Evolutionary conservation across 2,329 filamentous ascomycete genomes (phyloP).

Genomic region (Cercospora nicotianae): DNA sequence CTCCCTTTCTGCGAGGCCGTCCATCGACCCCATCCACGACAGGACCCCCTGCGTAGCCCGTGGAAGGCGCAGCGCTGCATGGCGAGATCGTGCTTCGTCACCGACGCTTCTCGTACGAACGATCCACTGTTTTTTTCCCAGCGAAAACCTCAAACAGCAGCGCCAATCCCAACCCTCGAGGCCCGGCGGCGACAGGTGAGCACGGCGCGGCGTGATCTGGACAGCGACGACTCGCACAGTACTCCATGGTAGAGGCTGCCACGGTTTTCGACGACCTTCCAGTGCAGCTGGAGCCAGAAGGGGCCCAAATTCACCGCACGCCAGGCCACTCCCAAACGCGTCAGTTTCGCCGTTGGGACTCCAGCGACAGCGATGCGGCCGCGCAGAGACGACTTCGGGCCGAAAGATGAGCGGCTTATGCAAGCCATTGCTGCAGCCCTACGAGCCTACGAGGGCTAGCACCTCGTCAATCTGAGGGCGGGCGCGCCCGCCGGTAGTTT

Average conservation of each 20-base stretch:
- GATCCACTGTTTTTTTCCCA: constrained; percentile 20
- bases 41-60: background rate
- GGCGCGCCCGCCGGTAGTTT: constrained; percentile 8
- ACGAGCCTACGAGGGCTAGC: constrained; percentile 18
- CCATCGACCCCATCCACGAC: background rate
- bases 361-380: background rate
- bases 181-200: background rate
- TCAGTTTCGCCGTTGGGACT: constrained; percentile 16
- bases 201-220: background rate
- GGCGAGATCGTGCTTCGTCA: constrained; percentile 13
- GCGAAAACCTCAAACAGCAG: background rate
- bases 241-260: background rate
- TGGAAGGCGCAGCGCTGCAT: background rate
- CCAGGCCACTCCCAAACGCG: constrained; percentile 10
- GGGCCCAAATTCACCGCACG: background rate
- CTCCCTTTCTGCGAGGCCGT: background rate
- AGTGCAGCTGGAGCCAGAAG: background rate
- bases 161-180: constrained; percentile 14
- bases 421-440: constrained; percentile 23
- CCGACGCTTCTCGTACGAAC: constrained; percentile 7
- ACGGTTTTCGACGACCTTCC: background rate
- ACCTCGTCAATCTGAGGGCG: constrained; percentile 17
- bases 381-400: constrained; percentile 10
- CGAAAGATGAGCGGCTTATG: constrained; percentile 18
- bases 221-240: background rate